Conservation (phyloP, 371 early-diverging fungal species). For the Mortierella sp. region DNA sequence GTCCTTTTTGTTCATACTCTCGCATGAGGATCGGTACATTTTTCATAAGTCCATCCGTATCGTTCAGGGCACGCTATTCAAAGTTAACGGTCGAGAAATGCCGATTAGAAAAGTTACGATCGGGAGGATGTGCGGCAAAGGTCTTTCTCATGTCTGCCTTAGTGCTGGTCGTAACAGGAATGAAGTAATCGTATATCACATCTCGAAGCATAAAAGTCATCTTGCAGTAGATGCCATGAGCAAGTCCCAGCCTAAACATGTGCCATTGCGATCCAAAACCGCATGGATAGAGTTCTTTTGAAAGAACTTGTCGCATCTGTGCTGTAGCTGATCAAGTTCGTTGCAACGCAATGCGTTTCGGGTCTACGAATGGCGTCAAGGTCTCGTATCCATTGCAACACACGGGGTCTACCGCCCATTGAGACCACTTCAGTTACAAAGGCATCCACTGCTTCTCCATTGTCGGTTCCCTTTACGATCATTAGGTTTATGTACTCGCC, state of each 20-base stretch:
- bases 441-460: too few species aligned
- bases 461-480: too few species aligned
- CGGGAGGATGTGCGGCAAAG: conserved; percentile 7
- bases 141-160: conserved; percentile 8
- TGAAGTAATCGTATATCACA: conserved; percentile 3
- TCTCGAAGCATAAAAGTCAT: conserved; percentile 6
- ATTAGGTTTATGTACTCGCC: too few species aligned
- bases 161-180: conserved; percentile 13
- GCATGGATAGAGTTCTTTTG: conserved; percentile 2
- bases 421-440: too few species aligned
- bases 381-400: too few species aligned
- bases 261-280: conserved; percentile 15
- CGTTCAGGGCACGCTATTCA: too few species aligned
- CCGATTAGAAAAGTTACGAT: neutral
- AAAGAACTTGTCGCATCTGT: conserved; percentile 20
- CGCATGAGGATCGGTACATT: neutral
- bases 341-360: neutral
- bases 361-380: conserved; percentile 2
- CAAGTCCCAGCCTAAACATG: conserved; percentile 3
- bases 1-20: conserved; percentile 8
- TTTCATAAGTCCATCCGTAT: neutral
- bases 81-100: neutral
- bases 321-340: conserved; percentile 17
- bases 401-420: too few species aligned
- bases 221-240: conserved; percentile 10